phyloP scores from a whole-genome alignment of 2,329 filamentous ascomycete species.

The Scopulariopsis brevicaulis region DNA sequence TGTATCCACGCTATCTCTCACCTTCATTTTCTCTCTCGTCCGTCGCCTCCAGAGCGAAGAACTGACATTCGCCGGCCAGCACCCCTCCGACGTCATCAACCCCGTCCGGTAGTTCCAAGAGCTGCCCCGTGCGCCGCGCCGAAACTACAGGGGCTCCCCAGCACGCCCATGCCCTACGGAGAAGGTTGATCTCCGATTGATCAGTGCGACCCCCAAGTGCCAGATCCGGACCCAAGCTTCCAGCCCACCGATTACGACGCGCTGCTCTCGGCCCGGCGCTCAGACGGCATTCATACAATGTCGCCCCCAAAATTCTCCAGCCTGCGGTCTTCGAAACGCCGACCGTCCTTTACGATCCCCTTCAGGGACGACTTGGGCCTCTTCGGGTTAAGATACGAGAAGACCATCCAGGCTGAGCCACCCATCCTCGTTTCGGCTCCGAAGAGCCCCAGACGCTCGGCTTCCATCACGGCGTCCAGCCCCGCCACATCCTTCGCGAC shows the following conservation, averaged over 20 bases:
- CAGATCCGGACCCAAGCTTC: not conserved
- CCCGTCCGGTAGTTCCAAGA: not conserved
- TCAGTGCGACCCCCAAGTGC: not conserved
- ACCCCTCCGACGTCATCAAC: not conserved
- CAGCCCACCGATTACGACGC: not conserved
- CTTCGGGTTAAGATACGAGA: constrained; percentile 48
- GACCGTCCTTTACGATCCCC: constrained; percentile 20
- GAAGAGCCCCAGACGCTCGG: constrained; percentile 12
- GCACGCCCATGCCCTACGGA: not conserved
- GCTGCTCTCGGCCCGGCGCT: not conserved
- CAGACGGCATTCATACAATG: not conserved
- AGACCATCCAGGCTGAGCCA: constrained; percentile 44
- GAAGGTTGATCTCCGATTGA: not conserved
- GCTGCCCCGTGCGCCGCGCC: not conserved
- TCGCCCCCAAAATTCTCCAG: constrained; percentile 22
- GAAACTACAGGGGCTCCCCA: not conserved
- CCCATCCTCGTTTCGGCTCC: constrained; percentile 28
- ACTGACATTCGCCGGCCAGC: not conserved
- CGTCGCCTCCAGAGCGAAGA: not conserved
- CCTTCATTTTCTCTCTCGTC: not conserved
- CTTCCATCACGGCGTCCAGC: constrained; percentile 11
- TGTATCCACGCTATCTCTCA: not conserved
- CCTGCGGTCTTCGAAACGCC: constrained; percentile 26
- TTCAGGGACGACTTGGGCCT: constrained; percentile 38
- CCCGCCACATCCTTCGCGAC: constrained; percentile 17